phyloP scores from a whole-genome alignment of 2,329 filamentous ascomycete genomes.

The Beauveria caledonica region DNA sequence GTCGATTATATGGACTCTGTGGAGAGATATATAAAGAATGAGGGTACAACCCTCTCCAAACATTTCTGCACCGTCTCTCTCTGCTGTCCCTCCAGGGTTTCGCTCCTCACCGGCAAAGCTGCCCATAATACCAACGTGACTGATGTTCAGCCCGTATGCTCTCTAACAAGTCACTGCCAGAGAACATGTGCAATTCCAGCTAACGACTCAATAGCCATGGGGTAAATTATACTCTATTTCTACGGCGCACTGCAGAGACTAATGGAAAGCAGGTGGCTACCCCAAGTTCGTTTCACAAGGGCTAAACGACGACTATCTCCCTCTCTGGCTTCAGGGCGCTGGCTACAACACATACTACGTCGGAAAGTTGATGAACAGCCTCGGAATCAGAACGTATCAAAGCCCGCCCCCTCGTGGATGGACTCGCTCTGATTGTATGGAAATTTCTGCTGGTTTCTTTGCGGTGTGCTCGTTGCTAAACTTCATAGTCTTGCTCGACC shows the following conservation, averaged over 20 bases:
- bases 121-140: conserved; percentile 60
- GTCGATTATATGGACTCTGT: conserved; percentile 49
- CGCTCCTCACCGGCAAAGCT: conserved; percentile 47
- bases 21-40: conserved; percentile 42
- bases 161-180: conserved; percentile 39
- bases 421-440: conserved; percentile 36
- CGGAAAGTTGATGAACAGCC: conserved; percentile 47
- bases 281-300: conserved; percentile 43
- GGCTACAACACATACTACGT: conserved; percentile 47
- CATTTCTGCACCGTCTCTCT: conserved; percentile 58
- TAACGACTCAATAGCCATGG: conserved; percentile 16
- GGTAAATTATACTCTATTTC: not conserved
- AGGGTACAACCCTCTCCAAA: conserved; percentile 49
- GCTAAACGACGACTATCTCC: conserved; percentile 41
- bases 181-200: not conserved
- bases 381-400: conserved; percentile 41
- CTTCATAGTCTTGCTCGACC: conserved; percentile 48
- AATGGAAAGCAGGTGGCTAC: conserved; percentile 24
- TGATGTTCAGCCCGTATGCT: conserved; percentile 22
- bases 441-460: not conserved
- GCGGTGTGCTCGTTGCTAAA: not conserved
- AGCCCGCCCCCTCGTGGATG: conserved; percentile 46
- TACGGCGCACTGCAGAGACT: not conserved
- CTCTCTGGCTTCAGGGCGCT: conserved; percentile 41
- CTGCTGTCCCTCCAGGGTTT: conserved; percentile 57